Conservation (phyloP, 805 yeast species). For the Lipomyces mesembrius region DNA sequence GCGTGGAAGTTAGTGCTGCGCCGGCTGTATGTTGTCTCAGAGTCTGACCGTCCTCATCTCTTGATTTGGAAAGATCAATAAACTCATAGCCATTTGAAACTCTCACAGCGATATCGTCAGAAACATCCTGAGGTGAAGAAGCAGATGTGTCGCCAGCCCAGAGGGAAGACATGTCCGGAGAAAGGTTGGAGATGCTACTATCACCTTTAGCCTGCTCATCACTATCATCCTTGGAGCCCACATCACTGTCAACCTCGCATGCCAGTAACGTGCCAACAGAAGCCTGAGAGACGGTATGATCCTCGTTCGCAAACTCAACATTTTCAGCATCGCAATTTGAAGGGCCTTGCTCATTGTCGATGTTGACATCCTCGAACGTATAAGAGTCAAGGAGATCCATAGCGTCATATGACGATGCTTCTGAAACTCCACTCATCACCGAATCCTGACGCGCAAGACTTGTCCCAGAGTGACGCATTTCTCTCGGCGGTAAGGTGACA, state of each 20-base stretch:
- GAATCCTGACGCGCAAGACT: constrained; percentile 1
- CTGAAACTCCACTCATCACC: background rate
- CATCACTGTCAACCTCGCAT: background rate
- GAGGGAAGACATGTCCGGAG: background rate
- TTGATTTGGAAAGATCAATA: background rate
- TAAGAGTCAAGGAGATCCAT: constrained; percentile 23
- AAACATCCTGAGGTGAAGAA: background rate
- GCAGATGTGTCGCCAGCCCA: background rate
- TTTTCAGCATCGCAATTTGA: background rate
- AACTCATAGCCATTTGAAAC: background rate
- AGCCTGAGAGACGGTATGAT: background rate
- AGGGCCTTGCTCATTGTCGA: background rate
- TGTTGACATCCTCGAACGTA: constrained; percentile 8
- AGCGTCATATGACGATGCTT: constrained; percentile 18
- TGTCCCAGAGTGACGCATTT: background rate
- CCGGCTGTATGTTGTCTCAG: background rate
- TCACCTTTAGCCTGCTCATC: background rate
- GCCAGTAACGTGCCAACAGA: background rate
- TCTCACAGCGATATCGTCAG: background rate
- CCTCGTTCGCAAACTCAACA: background rate
- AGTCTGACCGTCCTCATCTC: background rate
- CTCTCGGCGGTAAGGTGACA: background rate
- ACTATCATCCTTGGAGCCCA: background rate
- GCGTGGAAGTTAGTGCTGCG: background rate
- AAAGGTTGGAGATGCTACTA: background rate